Evolutionary conservation across 2,329 filamentous ascomycete genomes (phyloP).

Genomic region (Sordariomycetes sp.): DNA sequence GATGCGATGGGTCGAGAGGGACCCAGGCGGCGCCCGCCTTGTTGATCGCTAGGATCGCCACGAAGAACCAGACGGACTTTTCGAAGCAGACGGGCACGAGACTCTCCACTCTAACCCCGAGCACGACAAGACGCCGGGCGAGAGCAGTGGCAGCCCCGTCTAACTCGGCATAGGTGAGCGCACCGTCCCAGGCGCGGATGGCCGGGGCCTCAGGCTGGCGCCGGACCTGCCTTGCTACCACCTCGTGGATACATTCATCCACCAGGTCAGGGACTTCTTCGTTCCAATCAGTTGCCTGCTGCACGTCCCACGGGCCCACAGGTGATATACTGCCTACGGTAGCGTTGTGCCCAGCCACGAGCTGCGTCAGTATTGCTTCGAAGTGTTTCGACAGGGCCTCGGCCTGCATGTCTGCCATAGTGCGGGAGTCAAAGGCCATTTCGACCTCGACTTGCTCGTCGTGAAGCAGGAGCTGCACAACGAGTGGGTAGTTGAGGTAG

Average conservation of each 20-base stretch:
- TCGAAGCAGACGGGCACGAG: background rate
- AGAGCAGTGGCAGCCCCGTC: background rate
- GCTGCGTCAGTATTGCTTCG: background rate
- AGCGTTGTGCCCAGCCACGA: background rate
- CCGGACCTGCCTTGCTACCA: background rate
- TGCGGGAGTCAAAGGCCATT: constrained; percentile 3
- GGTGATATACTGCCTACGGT: background rate
- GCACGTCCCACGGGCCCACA: background rate
- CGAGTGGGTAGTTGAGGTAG: constrained; percentile 7
- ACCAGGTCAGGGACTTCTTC: background rate
- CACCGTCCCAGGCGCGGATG: background rate
- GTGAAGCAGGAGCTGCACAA: constrained; percentile 1
- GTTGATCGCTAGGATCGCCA: background rate
- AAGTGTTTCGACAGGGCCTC: background rate
- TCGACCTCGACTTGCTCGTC: constrained; percentile 1
- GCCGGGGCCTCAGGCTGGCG: background rate
- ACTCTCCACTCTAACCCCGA: background rate
- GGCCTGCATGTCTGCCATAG: constrained; percentile 2
- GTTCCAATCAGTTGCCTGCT: background rate
- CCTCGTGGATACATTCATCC: background rate
- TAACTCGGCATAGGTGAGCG: background rate
- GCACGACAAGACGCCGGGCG: background rate
- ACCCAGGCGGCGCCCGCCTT: background rate
- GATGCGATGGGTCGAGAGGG: constrained; percentile 4
- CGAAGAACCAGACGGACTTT: background rate